Percentiles rank a stretch among this genome's conserved stretches.
These are phyloP conservation scores for Aurantiochytrium sp. DNA, from an alignment of 108 stramenopile genomes.

Conservation along the genomic window DNA sequence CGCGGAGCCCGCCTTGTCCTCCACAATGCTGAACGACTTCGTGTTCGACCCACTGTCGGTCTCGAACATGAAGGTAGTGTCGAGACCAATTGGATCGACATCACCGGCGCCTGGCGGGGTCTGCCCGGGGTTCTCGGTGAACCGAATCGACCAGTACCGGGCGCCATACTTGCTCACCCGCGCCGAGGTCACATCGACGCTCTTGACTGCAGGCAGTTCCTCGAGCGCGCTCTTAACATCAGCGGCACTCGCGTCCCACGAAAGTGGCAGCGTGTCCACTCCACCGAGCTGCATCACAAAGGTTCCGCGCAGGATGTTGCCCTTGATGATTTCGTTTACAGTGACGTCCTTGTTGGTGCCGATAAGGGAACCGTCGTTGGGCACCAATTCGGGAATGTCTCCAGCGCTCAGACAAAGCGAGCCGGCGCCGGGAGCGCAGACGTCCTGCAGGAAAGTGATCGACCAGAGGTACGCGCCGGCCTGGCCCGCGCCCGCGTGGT, in stretches of 20 bases:
- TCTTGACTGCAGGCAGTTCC: not conserved
- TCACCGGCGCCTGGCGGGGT: slow-evolving; percentile 72
- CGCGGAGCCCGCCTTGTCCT: slow-evolving; percentile 59
- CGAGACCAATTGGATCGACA: slow-evolving; percentile 48
- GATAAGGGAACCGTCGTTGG: not conserved
- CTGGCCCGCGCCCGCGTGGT: slow-evolving; percentile 38
- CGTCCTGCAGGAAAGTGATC: slow-evolving; percentile 56
- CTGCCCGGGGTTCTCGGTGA: slow-evolving; percentile 59
- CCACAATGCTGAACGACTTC: slow-evolving; percentile 51
- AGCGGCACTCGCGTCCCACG: not conserved
- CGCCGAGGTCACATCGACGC: slow-evolving; percentile 62
- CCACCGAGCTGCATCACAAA: not conserved
- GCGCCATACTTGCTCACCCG: slow-evolving; percentile 70
- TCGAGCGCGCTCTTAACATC: not conserved
- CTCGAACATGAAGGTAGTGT: slow-evolving; percentile 38
- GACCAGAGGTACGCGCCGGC: slow-evolving; percentile 39
- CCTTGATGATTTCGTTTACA: not conserved
- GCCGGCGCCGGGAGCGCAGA: not conserved
- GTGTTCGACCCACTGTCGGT: not conserved
- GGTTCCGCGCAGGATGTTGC: slow-evolving; percentile 21
- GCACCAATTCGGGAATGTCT: not conserved
- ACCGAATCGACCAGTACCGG: slow-evolving; percentile 65
- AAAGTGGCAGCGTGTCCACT: not conserved
- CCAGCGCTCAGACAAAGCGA: slow-evolving; percentile 6
- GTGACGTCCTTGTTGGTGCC: not conserved